Evolutionary conservation across 371 early-diverging fungal species (phyloP).

Genomic region (Mucor plumbeus): DNA sequence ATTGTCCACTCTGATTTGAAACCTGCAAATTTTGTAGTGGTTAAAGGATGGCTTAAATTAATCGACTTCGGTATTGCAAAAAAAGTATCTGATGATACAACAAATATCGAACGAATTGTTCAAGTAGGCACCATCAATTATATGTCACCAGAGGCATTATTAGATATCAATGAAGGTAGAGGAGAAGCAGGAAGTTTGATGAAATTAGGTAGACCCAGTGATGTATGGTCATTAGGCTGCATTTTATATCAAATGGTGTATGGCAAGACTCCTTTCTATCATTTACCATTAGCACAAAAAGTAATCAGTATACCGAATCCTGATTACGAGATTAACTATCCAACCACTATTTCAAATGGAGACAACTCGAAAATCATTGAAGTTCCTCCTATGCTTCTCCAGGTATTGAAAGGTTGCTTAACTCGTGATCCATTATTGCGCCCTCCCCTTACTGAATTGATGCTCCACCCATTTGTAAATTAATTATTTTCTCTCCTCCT

Average conservation of each 20-base stretch:
- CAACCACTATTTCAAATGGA: constrained; percentile 11
- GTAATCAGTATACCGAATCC: constrained; percentile 75
- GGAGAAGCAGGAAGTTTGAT: constrained; percentile 15
- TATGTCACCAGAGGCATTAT: constrained; percentile 96
- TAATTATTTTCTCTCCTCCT: background rate
- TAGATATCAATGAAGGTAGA: constrained; percentile 31
- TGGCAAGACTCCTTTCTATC: constrained; percentile 87
- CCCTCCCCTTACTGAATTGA: constrained; percentile 5
- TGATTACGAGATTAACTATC: constrained; percentile 62
- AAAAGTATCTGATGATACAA: constrained; percentile 92
- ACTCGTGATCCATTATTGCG: constrained; percentile 9
- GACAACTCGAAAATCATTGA: background rate
- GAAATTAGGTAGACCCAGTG: constrained; percentile 75
- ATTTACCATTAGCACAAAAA: constrained; percentile 69
- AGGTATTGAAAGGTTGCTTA: constrained; percentile 1
- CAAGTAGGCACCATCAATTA: constrained; percentile 97
- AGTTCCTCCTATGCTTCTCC: background rate
- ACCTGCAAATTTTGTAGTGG: constrained; percentile 93
- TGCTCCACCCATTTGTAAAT: constrained; percentile 19
- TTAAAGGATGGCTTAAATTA: constrained; percentile 83
- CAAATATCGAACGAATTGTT: constrained; percentile 88
- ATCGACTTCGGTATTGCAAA: constrained; percentile 99
- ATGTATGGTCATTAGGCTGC: constrained; percentile 98
- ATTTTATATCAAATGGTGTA: constrained; percentile 98
- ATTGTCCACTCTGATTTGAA: constrained; percentile 97